Base-by-base conservation (phyloP, 805 yeast genomes). In the Metschnikowia kofuensis region DNA sequence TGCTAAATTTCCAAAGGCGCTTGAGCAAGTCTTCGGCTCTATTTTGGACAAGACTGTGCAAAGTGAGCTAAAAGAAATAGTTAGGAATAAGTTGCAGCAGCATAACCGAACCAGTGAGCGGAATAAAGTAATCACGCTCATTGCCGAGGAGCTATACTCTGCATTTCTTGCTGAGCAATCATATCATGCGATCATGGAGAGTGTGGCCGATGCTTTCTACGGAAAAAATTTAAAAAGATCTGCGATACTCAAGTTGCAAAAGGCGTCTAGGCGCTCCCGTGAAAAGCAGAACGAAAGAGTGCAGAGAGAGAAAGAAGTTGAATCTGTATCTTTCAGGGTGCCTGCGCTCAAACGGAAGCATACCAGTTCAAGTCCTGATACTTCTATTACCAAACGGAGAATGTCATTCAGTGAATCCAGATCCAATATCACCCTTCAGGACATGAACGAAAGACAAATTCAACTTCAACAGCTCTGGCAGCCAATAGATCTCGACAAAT, bases 91-190 rank as follows among this genome's bases (percentile, higher is more conserved):
- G 4, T 52, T 69, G 6, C 52, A 57, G 3, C 45, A 44, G 7
- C 60, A 61, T 28, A 61, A 67, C 31, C 44, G 57, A 11, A 44
- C 48, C 44, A 54, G 51, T 40, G 68, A 62, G 50, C 52, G 64
- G 26, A 48, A 34, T 14, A 30, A 50, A 8, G 45, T 72, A 1
- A 61, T 82, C 2, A 61, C 71, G 0, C 49, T 64, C 0, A 65
- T 84, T n/a, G 60, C 83, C 1, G 57, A 63, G 1, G 87, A 82
- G 37, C 61, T 87, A 1, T 85, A 70, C 52, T 59, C 64, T 14
- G 87, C 91, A 0, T 84, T 87, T 56, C 58, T 87, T 38, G 74
- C 78, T 39, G 91, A 86, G 54, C 70, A 77, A 35, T 60, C 79
- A 0, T 80, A 74, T 56, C 63, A 76, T 35, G 62, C 67, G 3